Conservation (phyloP, 2,329 filamentous ascomycete genomes). For the Paecilomyces sp. region DNA sequence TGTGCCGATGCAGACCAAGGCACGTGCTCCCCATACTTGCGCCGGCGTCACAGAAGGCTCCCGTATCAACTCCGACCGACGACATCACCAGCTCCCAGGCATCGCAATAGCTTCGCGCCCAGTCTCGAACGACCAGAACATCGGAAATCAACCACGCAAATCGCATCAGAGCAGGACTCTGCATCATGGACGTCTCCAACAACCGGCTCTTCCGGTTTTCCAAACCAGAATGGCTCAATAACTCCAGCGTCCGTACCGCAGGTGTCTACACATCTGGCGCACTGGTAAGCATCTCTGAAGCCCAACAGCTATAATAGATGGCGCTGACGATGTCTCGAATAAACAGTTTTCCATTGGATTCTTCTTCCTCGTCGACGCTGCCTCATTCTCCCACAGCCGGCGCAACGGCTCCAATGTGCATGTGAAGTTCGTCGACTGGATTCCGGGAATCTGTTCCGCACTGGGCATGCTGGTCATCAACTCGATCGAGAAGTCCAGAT, state of each 20-base stretch:
- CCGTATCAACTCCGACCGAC: background rate
- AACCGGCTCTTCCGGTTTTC: constrained; percentile 60
- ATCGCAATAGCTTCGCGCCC: background rate
- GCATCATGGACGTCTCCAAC: constrained; percentile 37
- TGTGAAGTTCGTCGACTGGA: constrained; percentile 66
- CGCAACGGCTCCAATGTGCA: constrained; percentile 56
- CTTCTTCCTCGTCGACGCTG: constrained; percentile 62
- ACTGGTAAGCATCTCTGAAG: constrained; percentile 42
- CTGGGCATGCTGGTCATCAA: constrained; percentile 68
- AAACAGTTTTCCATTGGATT: constrained; percentile 60
- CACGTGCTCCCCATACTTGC: background rate
- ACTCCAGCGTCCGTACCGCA: constrained; percentile 54
- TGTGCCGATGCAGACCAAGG: background rate
- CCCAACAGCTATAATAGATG: background rate
- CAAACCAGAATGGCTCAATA: constrained; percentile 61
- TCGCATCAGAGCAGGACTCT: background rate
- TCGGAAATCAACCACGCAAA: background rate
- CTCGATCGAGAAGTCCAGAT: constrained; percentile 60
- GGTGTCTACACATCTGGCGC: constrained; percentile 62
- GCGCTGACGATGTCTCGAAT: background rate
- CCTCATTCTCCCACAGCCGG: constrained; percentile 55
- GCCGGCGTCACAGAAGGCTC: background rate
- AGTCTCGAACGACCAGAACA: background rate
- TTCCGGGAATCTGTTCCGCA: constrained; percentile 62
- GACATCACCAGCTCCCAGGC: background rate